Base-by-base conservation (phyloP, 2,329 filamentous ascomycete species). In the Pseudocercospora vitis region DNA sequence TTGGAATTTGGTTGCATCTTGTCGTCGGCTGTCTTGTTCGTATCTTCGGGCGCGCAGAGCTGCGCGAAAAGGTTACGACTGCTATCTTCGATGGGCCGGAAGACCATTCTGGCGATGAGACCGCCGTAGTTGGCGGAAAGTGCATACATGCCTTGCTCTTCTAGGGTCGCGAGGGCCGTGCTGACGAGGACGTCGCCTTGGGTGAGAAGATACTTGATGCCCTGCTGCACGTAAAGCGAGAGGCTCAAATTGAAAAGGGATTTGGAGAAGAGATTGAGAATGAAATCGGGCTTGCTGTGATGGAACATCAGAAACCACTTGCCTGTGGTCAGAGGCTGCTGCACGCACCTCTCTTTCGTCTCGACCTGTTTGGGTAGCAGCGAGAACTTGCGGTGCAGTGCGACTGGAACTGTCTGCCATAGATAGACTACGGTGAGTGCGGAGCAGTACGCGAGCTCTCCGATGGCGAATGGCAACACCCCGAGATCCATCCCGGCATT, bases 31-130 rank as follows among this genome's bases (percentile, higher is more conserved):
- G 18, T 12, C 5, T 42, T 1, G 28, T n/a, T 9, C 9, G 63
- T 39, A 55, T n/a, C n/a, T n/a, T n/a, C n/a, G n/a, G 65, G 78
- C 71, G 74, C 74, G 18, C 96, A 83, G 0, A 96, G 77, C 28
- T 87, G 87, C 48, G 90, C 91, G 65, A 97, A 96, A 68, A 96
- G 85, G 67, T 86, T 91, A 32, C 95, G 86, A 59, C 88, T 91
- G 69, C 87, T 92, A 72, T 99, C 95, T 71, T 99, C 94, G 55
- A 99, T 84, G 6, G 94, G 95, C 66, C 97, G 94, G 70, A 99
- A 92, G 47, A 99, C 76, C 59, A 97, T 83, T 2, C 94, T 83
- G 0, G 94, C 94, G 23, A 95, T 76, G 0, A 99, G 81, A 2
- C 91, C 89, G 18, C 94, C 94, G 69, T 79, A 99, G 71, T 97